phyloP scores from a whole-genome alignment of 208 protist species.

The Wallacemonas sp. region DNA sequence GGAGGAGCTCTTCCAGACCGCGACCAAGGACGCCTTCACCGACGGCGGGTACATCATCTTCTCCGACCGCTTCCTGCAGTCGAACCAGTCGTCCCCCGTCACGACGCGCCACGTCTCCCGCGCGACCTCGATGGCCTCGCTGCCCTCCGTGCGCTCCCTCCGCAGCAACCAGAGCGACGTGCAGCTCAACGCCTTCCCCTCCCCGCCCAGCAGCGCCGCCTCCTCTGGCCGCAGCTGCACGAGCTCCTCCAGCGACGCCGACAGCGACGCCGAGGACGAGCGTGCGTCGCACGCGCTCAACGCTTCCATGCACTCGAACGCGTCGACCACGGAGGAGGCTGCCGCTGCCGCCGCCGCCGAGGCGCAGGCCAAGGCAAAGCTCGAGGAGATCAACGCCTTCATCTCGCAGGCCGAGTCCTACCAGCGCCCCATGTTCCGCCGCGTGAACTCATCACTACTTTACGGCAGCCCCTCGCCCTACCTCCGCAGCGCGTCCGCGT shows the following conservation, averaged over 20 bases:
- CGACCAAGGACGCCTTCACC: constrained; percentile 11
- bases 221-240: constrained; percentile 9
- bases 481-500: not conserved
- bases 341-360: not conserved
- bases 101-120: constrained; percentile 7
- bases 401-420: constrained; percentile 19
- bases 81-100: constrained; percentile 19
- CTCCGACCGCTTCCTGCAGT: constrained; percentile 26
- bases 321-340: not conserved
- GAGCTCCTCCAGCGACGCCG: constrained; percentile 3
- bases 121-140: not conserved
- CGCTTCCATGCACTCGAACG: not conserved
- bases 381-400: constrained; percentile 2
- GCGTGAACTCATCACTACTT: constrained; percentile 2
- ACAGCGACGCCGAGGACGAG: constrained; percentile 1
- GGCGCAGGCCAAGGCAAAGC: not conserved
- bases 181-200: constrained; percentile 8
- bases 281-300: not conserved
- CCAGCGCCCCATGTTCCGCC: constrained; percentile 22
- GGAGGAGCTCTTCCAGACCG: constrained; percentile 13
- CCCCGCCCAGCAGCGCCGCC: not conserved
- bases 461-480: not conserved
- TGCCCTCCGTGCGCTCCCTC: constrained; percentile 4
- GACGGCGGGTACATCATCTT: constrained; percentile 33
- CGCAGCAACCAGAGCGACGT: not conserved